Percentiles rank a stretch among this genome's conserved stretches.
phyloP scores from a whole-genome alignment of 306 rosid species.

The Castanopsis chinensis region DNA sequence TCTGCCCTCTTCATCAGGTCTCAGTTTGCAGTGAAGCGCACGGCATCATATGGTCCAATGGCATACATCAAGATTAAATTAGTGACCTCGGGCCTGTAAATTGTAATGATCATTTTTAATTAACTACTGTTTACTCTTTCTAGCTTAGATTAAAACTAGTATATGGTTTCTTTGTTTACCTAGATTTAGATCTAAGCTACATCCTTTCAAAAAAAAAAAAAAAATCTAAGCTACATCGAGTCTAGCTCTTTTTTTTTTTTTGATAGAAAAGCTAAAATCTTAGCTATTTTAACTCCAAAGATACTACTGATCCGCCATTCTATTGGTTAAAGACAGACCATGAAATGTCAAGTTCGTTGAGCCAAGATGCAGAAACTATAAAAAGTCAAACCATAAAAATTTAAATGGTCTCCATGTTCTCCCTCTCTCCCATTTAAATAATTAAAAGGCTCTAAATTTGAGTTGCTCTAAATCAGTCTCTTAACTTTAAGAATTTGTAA shows the following conservation, averaged over 20 bases:
- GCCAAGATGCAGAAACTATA: too few relatives aligned
- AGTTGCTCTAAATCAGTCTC: too few relatives aligned
- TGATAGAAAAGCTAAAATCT: too few relatives aligned
- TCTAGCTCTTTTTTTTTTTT: not conserved
- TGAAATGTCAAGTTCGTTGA: too few relatives aligned
- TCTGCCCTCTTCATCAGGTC: conserved; percentile 17
- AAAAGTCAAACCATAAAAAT: not conserved
- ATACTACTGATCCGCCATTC: not conserved
- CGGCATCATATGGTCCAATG: too few relatives aligned
- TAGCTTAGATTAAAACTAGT: not conserved
- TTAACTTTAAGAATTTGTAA: too few relatives aligned
- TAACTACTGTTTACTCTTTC: too few relatives aligned
- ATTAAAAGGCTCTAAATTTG: too few relatives aligned
- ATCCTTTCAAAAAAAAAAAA: too few relatives aligned
- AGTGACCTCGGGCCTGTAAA: not conserved
- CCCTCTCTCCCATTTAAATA: not conserved
- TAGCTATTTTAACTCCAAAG: not conserved
- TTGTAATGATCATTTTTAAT: too few relatives aligned
- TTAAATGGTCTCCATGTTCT: conserved; percentile 15
- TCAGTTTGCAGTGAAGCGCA: too few relatives aligned
- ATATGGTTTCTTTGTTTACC: not conserved
- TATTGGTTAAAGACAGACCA: not conserved
- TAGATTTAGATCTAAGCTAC: not conserved
- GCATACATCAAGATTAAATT: not conserved
- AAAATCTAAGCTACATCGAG: conserved; percentile 2